Percentiles rank a stretch among this genome's conserved stretches.
These are phyloP conservation scores for Vicia faba DNA, from an alignment of 306 rosid species.

Conservation along the genomic window DNA sequence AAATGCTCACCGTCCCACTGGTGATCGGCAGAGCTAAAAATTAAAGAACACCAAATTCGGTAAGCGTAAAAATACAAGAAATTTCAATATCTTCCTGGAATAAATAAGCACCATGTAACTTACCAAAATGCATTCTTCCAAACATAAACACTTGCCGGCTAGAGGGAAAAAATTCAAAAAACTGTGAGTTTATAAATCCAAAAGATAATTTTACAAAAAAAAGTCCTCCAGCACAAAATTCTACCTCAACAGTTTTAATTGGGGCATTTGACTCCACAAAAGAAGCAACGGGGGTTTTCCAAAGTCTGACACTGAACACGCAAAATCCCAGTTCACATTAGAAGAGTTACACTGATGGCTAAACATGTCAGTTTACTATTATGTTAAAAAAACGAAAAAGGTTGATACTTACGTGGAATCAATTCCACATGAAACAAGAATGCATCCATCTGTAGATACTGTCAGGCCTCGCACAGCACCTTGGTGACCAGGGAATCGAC, in stretches of 20 bases:
- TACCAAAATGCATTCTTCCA: conserved; percentile 89
- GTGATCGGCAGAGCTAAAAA: conserved; percentile 83
- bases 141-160: conserved; percentile 71
- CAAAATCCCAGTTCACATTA: conserved; percentile 32
- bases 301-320: conserved; percentile 72
- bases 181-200: conserved; percentile 25
- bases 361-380: conserved; percentile 14
- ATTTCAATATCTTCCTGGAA: conserved; percentile 5
- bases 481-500: conserved; percentile 89
- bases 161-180: conserved; percentile 34
- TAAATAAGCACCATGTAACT: conserved; percentile 42
- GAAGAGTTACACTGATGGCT: conserved; percentile 27
- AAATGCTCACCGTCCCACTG: conserved; percentile 84
- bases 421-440: conserved; percentile 90
- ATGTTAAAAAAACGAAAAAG: neutral
- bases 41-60: conserved; percentile 6
- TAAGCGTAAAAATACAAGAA: conserved; percentile 12
- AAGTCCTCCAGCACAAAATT: conserved; percentile 14
- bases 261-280: conserved; percentile 48
- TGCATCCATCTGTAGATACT: conserved; percentile 71
- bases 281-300: conserved; percentile 69
- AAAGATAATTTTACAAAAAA: neutral
- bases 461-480: conserved; percentile 89
- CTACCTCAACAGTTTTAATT: conserved; percentile 57
- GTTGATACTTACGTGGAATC: conserved; percentile 75